These are phyloP conservation scores for Phyllosticta paracitricarpa DNA, from an alignment of 2,329 filamentous ascomycete genomes.

Conservation along the genomic window DNA sequence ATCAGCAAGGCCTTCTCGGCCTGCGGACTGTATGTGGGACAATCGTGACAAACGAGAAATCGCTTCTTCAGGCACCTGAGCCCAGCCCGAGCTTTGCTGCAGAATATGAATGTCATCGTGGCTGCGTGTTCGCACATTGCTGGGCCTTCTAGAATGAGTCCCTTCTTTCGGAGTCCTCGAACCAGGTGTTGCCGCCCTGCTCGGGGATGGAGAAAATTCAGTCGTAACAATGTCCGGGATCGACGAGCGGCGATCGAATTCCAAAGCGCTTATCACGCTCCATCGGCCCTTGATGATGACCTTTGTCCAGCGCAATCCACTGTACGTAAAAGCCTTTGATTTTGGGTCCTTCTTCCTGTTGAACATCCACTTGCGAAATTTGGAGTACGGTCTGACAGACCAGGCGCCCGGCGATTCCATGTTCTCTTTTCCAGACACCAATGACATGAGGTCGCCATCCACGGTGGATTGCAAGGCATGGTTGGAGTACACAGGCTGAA, in stretches of 20 bases:
- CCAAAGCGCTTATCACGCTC: slow-evolving; percentile 22
- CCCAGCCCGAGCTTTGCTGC: neutral
- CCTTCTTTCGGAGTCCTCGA: neutral
- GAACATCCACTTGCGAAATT: slow-evolving; percentile 21
- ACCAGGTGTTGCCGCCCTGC: neutral
- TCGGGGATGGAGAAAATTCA: neutral
- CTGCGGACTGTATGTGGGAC: neutral
- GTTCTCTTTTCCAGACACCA: slow-evolving; percentile 15
- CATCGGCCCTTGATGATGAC: slow-evolving; percentile 16
- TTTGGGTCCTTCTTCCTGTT: slow-evolving; percentile 11
- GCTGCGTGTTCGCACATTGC: neutral
- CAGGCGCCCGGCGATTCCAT: slow-evolving; percentile 13
- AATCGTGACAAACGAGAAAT: neutral
- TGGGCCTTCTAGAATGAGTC: neutral
- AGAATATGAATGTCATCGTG: neutral
- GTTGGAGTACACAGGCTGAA: slow-evolving; percentile 17
- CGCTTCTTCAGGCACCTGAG: neutral
- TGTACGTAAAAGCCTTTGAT: slow-evolving; percentile 14
- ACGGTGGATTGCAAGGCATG: slow-evolving; percentile 15
- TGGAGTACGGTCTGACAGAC: slow-evolving; percentile 13
- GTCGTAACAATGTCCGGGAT: neutral
- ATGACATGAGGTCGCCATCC: slow-evolving; percentile 13
- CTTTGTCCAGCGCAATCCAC: slow-evolving; percentile 20
- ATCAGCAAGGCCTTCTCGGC: neutral
- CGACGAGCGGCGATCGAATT: neutral